Conservation (phyloP, 805 yeast genomes). For the Wickerhamiella kazuoi region DNA sequence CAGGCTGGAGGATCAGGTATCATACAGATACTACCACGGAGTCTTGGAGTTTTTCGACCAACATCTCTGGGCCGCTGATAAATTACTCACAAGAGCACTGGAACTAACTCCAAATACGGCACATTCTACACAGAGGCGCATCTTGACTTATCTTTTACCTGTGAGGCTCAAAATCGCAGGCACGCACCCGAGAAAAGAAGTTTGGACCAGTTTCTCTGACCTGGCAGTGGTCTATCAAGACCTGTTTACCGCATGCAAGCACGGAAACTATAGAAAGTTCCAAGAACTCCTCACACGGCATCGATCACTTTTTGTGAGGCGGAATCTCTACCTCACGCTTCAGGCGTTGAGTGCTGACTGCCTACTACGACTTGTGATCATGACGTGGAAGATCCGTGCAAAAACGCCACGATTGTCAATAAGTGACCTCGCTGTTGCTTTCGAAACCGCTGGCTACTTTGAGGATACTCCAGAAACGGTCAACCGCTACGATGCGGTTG, state of each 20-base stretch:
- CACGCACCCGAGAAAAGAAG: constrained; percentile 5
- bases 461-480: not conserved
- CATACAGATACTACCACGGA: constrained; percentile 11
- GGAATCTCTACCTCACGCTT: constrained; percentile 9
- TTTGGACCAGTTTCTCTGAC: constrained; percentile 9
- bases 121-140: constrained; percentile 3
- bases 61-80: constrained; percentile 6
- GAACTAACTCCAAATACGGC: constrained; percentile 1
- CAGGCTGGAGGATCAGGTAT: constrained; percentile 6
- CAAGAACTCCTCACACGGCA: not conserved
- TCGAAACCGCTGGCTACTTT: not conserved
- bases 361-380: constrained; percentile 8
- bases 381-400: constrained; percentile 8
- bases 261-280: constrained; percentile 7
- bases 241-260: constrained; percentile 5
- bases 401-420: constrained; percentile 8
- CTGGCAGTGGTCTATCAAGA: constrained; percentile 7
- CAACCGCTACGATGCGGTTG: constrained; percentile 7
- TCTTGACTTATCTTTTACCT: constrained; percentile 11
- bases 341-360: constrained; percentile 5
- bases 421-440: constrained; percentile 2
- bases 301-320: constrained; percentile 5
- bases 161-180: constrained; percentile 4
- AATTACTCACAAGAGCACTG: constrained; percentile 5
- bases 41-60: constrained; percentile 9